Evolutionary conservation across 768 basidiomycete genomes (phyloP), one percentile per base, ranked within the genome.

Genomic region (Trametes coccinea): DNA sequence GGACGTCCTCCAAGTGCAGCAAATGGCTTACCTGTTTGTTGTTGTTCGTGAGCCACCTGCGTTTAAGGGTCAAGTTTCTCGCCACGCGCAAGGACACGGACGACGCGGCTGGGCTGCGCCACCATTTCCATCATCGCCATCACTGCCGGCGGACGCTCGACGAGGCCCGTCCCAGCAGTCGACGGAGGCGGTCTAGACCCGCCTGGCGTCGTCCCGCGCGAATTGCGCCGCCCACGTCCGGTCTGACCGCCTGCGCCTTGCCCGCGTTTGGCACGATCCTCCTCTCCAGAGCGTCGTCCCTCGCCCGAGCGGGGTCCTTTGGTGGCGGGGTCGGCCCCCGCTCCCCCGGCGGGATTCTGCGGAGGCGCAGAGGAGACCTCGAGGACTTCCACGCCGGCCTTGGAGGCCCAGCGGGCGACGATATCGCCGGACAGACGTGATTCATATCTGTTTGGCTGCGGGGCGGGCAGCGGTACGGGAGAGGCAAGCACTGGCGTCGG

Each of bases 51-150:
- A n/a, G 5, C 37, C 27, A 41, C 11, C 33, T 69, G 60, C 41
- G 22, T 33, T 29, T 60, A 64, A 31, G 82, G 83, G 45, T 93
- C 90, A 55, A 93, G 74, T 73, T 92, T 92, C 80, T 93, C 92
- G 34, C 92, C 92, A 11, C 92, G 84, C 1, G 92, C 89, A 61
- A 93, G 83, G 31, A 93, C 87, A 29, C 90, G 80, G 37, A 93
- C 86, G 64, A 89, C 87, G 63, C 85, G 87, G 72, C 82, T 87
- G 6, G 89, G 87, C 65, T 90, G 87, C 22, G 86, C 78, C 8
- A 89, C 81, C 72, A 84, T 83, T 64, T 87, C 87, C 88, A 89
- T 90, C 89, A 92, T 90, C 4, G 88, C 86, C 80, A 86, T 84
- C 49, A 90, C 88, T 2, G 89, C 87, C 8, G 88, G 82, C 0